Percentiles rank a stretch among this genome's conserved stretches.
phyloP scores from a whole-genome alignment of 306 rosid species.

The Malus sieversii region DNA sequence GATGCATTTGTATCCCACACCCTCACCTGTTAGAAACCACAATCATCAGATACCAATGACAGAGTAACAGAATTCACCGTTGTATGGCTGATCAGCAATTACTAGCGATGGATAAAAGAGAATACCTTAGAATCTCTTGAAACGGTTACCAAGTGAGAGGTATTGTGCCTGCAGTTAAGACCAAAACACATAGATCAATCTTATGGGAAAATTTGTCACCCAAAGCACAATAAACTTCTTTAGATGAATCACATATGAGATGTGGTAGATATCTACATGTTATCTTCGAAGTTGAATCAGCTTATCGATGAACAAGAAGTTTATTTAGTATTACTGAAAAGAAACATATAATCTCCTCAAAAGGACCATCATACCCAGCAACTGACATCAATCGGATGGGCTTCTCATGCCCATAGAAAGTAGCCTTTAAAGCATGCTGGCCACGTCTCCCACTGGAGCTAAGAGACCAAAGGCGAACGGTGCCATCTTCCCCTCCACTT shows the following conservation, averaged over 20 bases:
- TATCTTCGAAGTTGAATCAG: background rate
- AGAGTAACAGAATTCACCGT: background rate
- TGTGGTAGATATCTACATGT: background rate
- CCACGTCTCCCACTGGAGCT: conserved; percentile 59
- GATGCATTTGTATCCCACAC: conserved; percentile 72
- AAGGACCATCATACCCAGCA: conserved; percentile 57
- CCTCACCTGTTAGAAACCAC: conserved; percentile 46
- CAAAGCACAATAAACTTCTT: background rate
- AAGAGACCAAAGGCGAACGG: conserved; percentile 84
- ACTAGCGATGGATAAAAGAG: background rate
- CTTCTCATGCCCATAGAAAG: conserved; percentile 73
- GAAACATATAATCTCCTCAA: background rate
- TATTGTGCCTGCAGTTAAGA: conserved; percentile 45
- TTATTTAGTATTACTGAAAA: background rate
- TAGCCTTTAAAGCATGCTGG: conserved; percentile 59
- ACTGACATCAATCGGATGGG: conserved; percentile 58
- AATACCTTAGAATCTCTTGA: conserved; percentile 79
- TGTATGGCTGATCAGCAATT: too few relatives aligned
- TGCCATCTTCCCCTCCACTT: conserved; percentile 94
- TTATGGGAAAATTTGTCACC: background rate
- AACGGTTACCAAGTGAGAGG: conserved; percentile 67
- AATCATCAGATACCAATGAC: conserved; percentile 14
- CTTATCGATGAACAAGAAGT: background rate
- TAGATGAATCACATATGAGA: background rate
- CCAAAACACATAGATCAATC: background rate